Base-by-base conservation (phyloP, 2,329 filamentous ascomycete genomes). In the Colletotrichum sojae region DNA sequence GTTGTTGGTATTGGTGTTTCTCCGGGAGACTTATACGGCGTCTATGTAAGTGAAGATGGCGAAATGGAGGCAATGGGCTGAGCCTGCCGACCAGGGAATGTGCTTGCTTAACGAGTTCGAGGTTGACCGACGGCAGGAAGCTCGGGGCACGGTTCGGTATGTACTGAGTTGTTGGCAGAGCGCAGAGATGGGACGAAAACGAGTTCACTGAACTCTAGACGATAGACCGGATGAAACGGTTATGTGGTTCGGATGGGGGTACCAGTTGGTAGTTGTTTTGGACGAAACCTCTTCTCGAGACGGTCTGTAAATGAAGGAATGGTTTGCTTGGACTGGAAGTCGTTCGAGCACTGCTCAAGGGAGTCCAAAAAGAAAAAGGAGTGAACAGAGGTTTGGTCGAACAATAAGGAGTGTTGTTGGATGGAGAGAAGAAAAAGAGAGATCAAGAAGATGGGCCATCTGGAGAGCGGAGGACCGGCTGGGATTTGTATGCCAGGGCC, bases 321-420 rank as follows among this genome's bases (percentile, higher is more conserved):
- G 48, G 22, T 67, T 52, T 49, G 31, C n/a, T 51, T 53, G 49
- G 43, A 56, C 58, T 59, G 63, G 16, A 62, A 64, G 53, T 65
- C 54, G 65, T 45, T 69, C 56, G 69, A 71, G 69, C 69, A 57
- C 69, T 69, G 69, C 69, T 71, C 69, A 61, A 54, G 69, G 45
- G 31, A 36, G 51, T 57, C 51, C 66, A 52, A 40, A 39, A 54
- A 46, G 31, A 39, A 54, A 49, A 70, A 68, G 53, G 68, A 70
- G 63, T 69, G 69, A 68, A 70, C 59, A 59, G 43, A 49, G n/a
- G 22, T 63, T 64, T 59, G 59, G 54, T 68, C 64, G 40, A 71
- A 71, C 69, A 69, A 65, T 55, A 71, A 52, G 36, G 69, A 69
- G 60, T 40, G 66, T 70, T 57, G 62, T 63, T 60, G 67, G 66